Percentiles rank a stretch among this genome's conserved stretches.
Evolutionary conservation across 2,329 filamentous ascomycete species (phyloP).

Genomic region (Colletotrichum musae): DNA sequence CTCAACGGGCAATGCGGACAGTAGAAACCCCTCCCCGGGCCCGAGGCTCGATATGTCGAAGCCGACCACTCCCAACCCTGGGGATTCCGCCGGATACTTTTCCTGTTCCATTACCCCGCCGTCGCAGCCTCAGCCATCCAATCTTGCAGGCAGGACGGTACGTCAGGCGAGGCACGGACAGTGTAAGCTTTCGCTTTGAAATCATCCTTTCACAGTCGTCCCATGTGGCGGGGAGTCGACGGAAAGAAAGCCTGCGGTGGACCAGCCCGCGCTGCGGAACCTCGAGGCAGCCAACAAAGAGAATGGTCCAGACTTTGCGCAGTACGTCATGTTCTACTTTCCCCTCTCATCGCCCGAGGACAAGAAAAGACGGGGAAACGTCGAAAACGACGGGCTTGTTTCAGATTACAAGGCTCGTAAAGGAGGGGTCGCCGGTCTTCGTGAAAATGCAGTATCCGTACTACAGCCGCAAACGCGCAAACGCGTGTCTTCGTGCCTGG

Average conservation of each 20-base stretch:
- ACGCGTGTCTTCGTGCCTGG: constrained; percentile 25
- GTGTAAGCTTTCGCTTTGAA: constrained; percentile 15
- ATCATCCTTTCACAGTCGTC: constrained; percentile 14
- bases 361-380: background rate
- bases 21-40: constrained; percentile 24
- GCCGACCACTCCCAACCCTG: constrained; percentile 15
- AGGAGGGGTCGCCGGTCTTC: background rate
- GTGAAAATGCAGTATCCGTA: background rate
- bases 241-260: background rate
- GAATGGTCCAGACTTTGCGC: constrained; percentile 1
- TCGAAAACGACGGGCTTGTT: constrained; percentile 27
- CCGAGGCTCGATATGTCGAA: constrained; percentile 26
- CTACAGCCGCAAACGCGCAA: constrained; percentile 15
- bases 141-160: constrained; percentile 17
- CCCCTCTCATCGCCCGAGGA: background rate
- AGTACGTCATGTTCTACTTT: constrained; percentile 5
- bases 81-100: constrained; percentile 17
- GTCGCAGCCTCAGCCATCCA: constrained; percentile 24
- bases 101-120: constrained; percentile 23
- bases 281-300: constrained; percentile 6
- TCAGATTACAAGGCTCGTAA: background rate
- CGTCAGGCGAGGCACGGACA: constrained; percentile 25
- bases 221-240: constrained; percentile 12
- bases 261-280: constrained; percentile 7
- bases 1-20: constrained; percentile 15